Conservation (phyloP, 305 asterid species). For the Fraxinus greggii region DNA sequence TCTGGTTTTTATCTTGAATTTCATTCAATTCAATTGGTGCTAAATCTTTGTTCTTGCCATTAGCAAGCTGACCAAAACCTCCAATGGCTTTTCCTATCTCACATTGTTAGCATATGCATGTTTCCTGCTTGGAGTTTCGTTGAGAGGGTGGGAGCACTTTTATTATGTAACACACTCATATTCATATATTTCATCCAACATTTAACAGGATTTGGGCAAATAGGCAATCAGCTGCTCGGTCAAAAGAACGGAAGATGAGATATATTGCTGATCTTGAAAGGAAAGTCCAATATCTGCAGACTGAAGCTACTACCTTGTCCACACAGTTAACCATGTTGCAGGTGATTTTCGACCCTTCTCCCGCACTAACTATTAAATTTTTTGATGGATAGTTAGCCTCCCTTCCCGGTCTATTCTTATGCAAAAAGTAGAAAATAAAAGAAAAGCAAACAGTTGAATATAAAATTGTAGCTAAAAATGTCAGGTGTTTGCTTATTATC, state of each 20-base stretch:
- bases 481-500: neutral
- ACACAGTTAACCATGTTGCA: constrained; percentile 92
- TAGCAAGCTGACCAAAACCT: neutral
- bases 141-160: constrained; percentile 6
- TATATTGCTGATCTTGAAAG: constrained; percentile 98
- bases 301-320: constrained; percentile 93
- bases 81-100: neutral
- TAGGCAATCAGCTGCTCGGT: constrained; percentile 98
- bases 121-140: constrained; percentile 12
- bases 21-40: neutral
- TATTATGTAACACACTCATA: constrained; percentile 13
- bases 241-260: constrained; percentile 98
- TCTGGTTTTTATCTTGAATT: neutral
- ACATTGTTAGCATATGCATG: constrained; percentile 4
- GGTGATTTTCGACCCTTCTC: constrained; percentile 40
- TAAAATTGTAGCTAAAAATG: neutral
- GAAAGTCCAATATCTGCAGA: constrained; percentile 90
- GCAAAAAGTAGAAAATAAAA: neutral
- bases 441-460: neutral
- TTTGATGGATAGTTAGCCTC: constrained; percentile 8
- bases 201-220: constrained; percentile 92
- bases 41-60: neutral
- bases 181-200: constrained; percentile 9
- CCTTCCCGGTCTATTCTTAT: neutral
- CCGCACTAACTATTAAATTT: constrained; percentile 13